Base-by-base conservation (phyloP, 768 basidiomycete genomes). In the Mycena sanguinolenta region DNA sequence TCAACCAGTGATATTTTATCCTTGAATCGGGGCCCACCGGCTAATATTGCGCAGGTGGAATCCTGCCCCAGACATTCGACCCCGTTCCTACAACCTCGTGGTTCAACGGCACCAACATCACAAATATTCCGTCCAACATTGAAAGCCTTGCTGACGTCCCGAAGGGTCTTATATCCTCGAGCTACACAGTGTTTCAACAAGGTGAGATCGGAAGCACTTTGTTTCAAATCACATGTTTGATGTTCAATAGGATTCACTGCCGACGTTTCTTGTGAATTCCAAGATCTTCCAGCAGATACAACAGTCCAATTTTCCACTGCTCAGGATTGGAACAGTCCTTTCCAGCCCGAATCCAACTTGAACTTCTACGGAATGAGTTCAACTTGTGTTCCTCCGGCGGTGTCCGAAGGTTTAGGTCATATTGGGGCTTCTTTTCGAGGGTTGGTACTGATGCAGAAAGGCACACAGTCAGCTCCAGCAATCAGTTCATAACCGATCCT, bases 171-270 rank as follows among this genome's bases (percentile, higher is more conserved):
- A 7, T 10, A 3, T 25, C 14, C 12, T 9, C 6, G 53, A 28
- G 14, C 2, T 64, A 30, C 25, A 19, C 34, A 2, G 3, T 64
- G 30, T 44, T 14, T 6, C 63, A 64, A 42, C 63, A 64, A 14
- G 63, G 63, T 64, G 28, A 36, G 63, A 6, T 28, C 8, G 0
- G 9, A 7, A 21, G n/a, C 23, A 21, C 12, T 30, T 6, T 14
- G 32, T 19, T 54, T 3, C 3, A 1, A 30, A n/a, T n/a, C 28
- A 54, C 4, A 28, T n/a, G n/a, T n/a, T 42, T 19, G 4, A 1
- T 14, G 39, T n/a, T 2, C n/a, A 10, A 4, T 34, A 64, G 63
- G 53, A 34, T 64, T 64, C 53, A 55, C 63, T 10, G 39, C 54
- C 28, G n/a, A 55, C 36, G 63, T 64, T 8, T 3, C 6, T 19